phyloP scores from a whole-genome alignment of 257 asterid genomes.

The Jasminum sambac region DNA sequence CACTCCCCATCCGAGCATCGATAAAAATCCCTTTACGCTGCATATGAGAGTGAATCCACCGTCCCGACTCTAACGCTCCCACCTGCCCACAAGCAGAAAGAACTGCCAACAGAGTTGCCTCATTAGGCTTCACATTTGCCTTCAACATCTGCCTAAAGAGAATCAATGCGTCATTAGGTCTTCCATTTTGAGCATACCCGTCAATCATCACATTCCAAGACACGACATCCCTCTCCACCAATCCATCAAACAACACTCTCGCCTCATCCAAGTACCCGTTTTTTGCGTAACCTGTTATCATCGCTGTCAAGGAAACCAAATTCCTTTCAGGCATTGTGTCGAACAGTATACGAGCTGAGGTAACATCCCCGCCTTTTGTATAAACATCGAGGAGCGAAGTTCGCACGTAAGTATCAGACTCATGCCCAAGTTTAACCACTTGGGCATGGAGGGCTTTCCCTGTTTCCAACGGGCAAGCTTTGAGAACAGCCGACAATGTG shows the following conservation, averaged over 20 bases:
- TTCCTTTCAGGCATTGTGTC: constrained; percentile 41
- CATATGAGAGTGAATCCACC: constrained; percentile 52
- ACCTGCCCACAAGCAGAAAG: constrained; percentile 58
- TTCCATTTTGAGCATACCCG: constrained; percentile 49
- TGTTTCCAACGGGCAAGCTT: constrained; percentile 33
- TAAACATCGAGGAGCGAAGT: constrained; percentile 49
- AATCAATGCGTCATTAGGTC: constrained; percentile 48
- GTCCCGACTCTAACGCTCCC: constrained; percentile 54
- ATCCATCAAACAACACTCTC: constrained; percentile 39
- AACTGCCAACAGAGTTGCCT: constrained; percentile 53
- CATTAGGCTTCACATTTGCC: constrained; percentile 41
- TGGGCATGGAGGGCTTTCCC: constrained; percentile 47
- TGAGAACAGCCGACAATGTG: constrained; percentile 44
- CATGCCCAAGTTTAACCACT: constrained; percentile 44
- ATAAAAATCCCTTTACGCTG: constrained; percentile 6
- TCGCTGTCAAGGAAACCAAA: constrained; percentile 46
- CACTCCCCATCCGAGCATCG: constrained; percentile 40
- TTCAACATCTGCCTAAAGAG: constrained; percentile 48
- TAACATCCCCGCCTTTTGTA: constrained; percentile 40
- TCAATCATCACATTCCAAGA: constrained; percentile 27
- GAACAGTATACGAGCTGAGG: constrained; percentile 41
- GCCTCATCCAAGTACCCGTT: constrained; percentile 49
- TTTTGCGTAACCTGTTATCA: constrained; percentile 53
- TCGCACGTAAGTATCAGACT: constrained; percentile 42
- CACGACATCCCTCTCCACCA: constrained; percentile 54